Percentiles rank a stretch among this genome's conserved stretches.
Evolutionary conservation across 1,284 basidiomycete genomes (phyloP).

Genomic region (Butyriboletus appendiculatus): DNA sequence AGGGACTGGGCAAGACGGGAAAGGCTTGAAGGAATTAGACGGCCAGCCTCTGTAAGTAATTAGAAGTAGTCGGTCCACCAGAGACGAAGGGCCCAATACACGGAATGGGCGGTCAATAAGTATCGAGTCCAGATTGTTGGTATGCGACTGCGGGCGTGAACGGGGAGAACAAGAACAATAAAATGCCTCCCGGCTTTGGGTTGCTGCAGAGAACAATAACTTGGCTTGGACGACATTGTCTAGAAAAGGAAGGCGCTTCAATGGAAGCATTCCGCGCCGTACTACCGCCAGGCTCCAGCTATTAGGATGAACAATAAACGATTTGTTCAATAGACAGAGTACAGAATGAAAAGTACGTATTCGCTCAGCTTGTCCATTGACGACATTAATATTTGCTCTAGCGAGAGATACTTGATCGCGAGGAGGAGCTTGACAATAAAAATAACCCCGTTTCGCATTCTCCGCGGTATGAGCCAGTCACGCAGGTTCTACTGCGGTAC

Average conservation of each 20-base stretch:
- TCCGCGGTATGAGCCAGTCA: conserved; percentile 1
- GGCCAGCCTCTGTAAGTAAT: conserved; percentile 11
- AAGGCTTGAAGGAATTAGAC: conserved; percentile 2
- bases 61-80: conserved; percentile 19
- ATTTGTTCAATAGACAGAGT: no score
- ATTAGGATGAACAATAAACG: no score
- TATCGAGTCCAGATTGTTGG: conserved; percentile 12
- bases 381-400: neutral
- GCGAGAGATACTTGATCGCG: no score
- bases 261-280: neutral
- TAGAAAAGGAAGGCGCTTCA: conserved; percentile 22
- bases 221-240: conserved; percentile 12
- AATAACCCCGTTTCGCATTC: neutral
- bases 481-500: neutral
- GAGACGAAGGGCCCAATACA: conserved; percentile 10
- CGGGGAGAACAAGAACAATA: conserved; percentile 24
- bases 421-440: neutral
- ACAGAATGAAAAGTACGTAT: neutral
- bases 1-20: neutral
- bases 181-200: neutral
- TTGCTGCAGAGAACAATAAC: conserved; percentile 21
- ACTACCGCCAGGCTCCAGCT: no score
- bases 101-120: conserved; percentile 13
- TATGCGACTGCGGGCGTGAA: neutral
- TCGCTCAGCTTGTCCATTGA: neutral